These are phyloP conservation scores for Gossypium sturtianum DNA, from an alignment of 345 rosid genomes.

Conservation along the genomic window DNA sequence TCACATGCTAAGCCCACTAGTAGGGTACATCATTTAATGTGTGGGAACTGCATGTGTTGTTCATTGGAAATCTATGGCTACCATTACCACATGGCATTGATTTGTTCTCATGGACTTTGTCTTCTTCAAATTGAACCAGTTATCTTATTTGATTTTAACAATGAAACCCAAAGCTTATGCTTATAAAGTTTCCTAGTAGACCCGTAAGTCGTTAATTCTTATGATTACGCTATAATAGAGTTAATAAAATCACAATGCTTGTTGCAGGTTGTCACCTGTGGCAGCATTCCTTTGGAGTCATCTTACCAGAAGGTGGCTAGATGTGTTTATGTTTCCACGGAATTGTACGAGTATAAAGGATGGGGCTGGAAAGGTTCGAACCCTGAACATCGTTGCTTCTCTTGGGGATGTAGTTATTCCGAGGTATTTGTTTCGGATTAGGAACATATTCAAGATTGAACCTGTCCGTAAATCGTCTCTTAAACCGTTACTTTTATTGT, in stretches of 20 bases:
- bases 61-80: neutral
- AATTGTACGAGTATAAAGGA: conserved; percentile 70
- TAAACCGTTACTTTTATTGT: neutral
- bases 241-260: neutral
- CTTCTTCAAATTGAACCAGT: neutral
- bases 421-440: conserved; percentile 41
- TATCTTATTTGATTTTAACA: neutral
- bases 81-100: neutral
- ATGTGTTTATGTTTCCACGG: conserved; percentile 78
- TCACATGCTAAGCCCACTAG: neutral
- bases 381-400: conserved; percentile 63
- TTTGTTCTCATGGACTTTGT: neutral
- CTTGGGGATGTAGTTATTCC: conserved; percentile 80
- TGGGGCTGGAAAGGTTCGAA: conserved; percentile 67
- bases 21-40: neutral
- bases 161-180: neutral
- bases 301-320: conserved; percentile 75
- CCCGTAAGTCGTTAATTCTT: neutral
- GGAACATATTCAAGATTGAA: neutral
- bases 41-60: neutral
- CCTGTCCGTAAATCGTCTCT: neutral
- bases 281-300: conserved; percentile 77
- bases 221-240: neutral
- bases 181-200: neutral
- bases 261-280: conserved; percentile 87